Percentiles rank a stretch among this genome's conserved stretches.
Evolutionary conservation across 768 basidiomycete species (phyloP).

Genomic region (Cystofilobasidium capitatum): DNA sequence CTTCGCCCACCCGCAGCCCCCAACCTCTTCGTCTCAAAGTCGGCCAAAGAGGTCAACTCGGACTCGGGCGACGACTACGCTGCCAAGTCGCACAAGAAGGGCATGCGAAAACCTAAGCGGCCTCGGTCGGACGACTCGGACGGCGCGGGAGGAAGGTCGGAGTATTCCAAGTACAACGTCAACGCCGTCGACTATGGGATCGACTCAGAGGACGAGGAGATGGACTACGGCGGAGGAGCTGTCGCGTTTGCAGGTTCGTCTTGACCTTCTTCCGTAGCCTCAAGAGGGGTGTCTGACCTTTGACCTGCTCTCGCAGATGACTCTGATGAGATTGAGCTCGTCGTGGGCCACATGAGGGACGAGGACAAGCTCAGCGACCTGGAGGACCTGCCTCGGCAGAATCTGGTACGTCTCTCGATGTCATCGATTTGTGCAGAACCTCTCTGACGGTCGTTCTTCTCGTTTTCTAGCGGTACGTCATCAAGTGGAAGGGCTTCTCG

Average conservation of each 20-base stretch:
- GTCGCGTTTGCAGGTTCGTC: not conserved
- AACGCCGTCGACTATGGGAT: slow-evolving; percentile 28
- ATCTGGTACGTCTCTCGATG: slow-evolving; percentile 50
- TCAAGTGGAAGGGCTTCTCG: slow-evolving; percentile 98
- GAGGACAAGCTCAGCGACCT: slow-evolving; percentile 59
- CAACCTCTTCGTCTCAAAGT: slow-evolving; percentile 31
- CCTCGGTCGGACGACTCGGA: slow-evolving; percentile 27
- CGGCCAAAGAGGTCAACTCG: slow-evolving; percentile 21
- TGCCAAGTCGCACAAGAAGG: slow-evolving; percentile 32
- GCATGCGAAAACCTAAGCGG: slow-evolving; percentile 23
- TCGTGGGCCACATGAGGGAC: slow-evolving; percentile 76
- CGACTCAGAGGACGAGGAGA: slow-evolving; percentile 32
- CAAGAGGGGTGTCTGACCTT: not conserved
- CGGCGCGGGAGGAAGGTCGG: slow-evolving; percentile 25
- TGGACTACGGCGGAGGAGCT: not conserved
- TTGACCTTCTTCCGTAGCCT: not conserved
- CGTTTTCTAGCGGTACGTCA: slow-evolving; percentile 71
- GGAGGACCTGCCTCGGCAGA: slow-evolving; percentile 75
- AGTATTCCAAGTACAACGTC: slow-evolving; percentile 35
- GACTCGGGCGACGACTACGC: slow-evolving; percentile 38
- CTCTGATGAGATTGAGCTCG: slow-evolving; percentile 73
- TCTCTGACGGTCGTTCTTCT: not conserved
- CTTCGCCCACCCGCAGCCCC: slow-evolving; percentile 16
- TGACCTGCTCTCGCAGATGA: not conserved
- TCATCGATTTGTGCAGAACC: not conserved